These are phyloP conservation scores for Filobasidium wieringae DNA, from an alignment of 768 basidiomycete species.

Conservation along the genomic window DNA sequence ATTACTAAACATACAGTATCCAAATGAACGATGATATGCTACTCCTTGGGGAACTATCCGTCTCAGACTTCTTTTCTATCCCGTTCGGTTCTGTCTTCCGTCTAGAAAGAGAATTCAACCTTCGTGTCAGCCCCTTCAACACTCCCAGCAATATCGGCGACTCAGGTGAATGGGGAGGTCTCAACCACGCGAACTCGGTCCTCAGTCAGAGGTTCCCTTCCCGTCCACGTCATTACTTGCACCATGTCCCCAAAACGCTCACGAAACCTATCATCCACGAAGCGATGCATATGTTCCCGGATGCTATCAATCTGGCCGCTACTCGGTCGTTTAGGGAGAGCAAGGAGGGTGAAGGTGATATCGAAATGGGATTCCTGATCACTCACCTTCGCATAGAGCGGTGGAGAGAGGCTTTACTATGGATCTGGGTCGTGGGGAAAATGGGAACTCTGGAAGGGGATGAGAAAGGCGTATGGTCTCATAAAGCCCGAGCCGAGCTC, in stretches of 20 bases:
- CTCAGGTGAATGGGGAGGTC: constrained; percentile 35
- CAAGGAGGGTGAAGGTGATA: constrained; percentile 21
- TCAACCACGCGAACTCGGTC: constrained; percentile 28
- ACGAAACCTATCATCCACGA: constrained; percentile 22
- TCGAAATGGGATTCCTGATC: constrained; percentile 30
- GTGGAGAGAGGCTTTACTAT: constrained; percentile 35
- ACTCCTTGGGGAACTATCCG: constrained; percentile 20
- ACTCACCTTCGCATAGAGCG: constrained; percentile 30
- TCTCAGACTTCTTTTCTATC: constrained; percentile 31
- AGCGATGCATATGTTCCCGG: constrained; percentile 26
- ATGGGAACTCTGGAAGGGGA: constrained; percentile 12
- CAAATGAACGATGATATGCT: constrained; percentile 38
- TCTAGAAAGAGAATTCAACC: constrained; percentile 14
- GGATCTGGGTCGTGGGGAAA: constrained; percentile 30
- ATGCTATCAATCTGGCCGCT: constrained; percentile 21
- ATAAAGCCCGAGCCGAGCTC: constrained; percentile 18
- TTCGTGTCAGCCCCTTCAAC: constrained; percentile 22
- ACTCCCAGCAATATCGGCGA: constrained; percentile 13
- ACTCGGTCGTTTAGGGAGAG: constrained; percentile 28
- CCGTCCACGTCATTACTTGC: constrained; percentile 23
- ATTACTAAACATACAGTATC: constrained; percentile 12
- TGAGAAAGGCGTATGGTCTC: constrained; percentile 22
- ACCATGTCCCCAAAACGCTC: constrained; percentile 32
- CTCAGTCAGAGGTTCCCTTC: constrained; percentile 28
- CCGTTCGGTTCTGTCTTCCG: constrained; percentile 29